Evolutionary conservation across 352 stramenopile genomes (phyloP).

Genomic region (Globisporangium acanthophoron): DNA sequence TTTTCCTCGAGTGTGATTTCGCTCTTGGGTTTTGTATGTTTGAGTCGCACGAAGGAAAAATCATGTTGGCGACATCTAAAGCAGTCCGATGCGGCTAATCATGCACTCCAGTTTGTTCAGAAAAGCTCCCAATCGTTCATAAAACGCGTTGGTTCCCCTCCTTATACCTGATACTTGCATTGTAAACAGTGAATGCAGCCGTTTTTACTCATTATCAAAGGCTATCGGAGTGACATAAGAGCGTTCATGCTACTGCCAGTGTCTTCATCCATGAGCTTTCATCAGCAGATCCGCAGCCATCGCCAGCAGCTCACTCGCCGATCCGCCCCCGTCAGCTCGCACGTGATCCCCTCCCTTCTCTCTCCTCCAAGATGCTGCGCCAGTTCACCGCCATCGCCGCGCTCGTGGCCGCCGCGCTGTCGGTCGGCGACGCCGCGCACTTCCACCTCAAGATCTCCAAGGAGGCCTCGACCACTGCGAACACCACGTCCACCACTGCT

Average conservation of each 20-base stretch:
- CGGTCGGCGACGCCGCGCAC: constrained; percentile 11
- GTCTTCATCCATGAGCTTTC: not conserved
- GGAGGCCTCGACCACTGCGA: not conserved
- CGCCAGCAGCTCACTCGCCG: not conserved
- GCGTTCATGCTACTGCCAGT: too few species aligned
- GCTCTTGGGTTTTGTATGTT: too few species aligned
- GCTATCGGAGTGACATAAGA: not conserved
- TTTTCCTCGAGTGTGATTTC: too few species aligned
- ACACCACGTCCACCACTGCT: not conserved
- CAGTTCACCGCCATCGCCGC: constrained; percentile 8
- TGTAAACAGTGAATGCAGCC: not conserved
- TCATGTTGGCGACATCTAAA: too few species aligned
- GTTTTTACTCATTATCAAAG: not conserved
- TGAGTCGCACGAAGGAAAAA: too few species aligned
- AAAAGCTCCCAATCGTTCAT: not conserved
- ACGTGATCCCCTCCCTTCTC: not conserved
- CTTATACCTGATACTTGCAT: not conserved
- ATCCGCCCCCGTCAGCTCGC: not conserved
- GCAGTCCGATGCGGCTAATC: too few species aligned
- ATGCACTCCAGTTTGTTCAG: too few species aligned
- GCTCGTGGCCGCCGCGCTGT: constrained; percentile 12
- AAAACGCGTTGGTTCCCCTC: not conserved
- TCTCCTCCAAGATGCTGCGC: constrained; percentile 9
- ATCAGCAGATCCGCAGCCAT: not conserved
- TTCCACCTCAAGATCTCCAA: constrained; percentile 14